A percentile compares a stretch with the other conserved stretches of the same genome.
phyloP scores from a whole-genome alignment of 345 rosid species.

The Geranium rotundifolium region DNA sequence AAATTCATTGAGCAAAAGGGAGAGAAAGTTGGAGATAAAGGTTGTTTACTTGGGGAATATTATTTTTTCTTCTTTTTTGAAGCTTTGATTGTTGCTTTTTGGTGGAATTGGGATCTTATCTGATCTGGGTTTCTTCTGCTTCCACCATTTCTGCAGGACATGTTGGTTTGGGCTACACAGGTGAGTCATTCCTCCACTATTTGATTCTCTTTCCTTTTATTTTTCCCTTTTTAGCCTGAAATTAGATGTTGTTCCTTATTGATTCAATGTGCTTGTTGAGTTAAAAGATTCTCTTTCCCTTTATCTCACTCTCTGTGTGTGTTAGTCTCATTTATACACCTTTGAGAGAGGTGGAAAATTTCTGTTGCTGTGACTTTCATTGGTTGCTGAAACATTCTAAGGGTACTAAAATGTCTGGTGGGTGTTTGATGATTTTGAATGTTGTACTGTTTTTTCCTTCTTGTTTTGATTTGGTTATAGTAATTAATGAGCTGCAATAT shows the following conservation, averaged over 20 bases:
- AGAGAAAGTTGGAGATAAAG: slow-evolving; percentile 2
- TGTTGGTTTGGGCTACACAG: slow-evolving; percentile 16
- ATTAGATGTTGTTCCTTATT: slow-evolving; percentile 17
- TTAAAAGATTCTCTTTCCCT: slow-evolving; percentile 23
- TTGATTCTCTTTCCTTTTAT: slow-evolving; percentile 15
- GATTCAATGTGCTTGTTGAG: slow-evolving; percentile 22
- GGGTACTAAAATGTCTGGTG: slow-evolving; percentile 30
- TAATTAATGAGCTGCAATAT: neutral
- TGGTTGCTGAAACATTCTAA: slow-evolving; percentile 13
- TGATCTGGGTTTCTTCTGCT: slow-evolving; percentile 37
- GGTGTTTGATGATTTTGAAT: slow-evolving; percentile 14
- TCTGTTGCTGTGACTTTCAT: neutral
- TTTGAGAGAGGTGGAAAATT: slow-evolving; percentile 3
- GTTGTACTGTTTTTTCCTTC: neutral
- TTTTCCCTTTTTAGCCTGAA: slow-evolving; percentile 11
- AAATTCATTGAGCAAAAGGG: neutral
- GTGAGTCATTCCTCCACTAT: slow-evolving; percentile 32
- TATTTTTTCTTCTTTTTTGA: slow-evolving; percentile 16
- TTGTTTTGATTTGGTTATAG: slow-evolving; percentile 1
- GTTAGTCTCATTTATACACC: slow-evolving; percentile 6
- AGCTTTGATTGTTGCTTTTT: slow-evolving; percentile 16
- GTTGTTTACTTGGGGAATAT: slow-evolving; percentile 6
- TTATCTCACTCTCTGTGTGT: slow-evolving; percentile 4
- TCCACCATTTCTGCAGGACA: slow-evolving; percentile 17
- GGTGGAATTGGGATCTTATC: slow-evolving; percentile 41